phyloP scores from a whole-genome alignment of 2,329 filamentous ascomycete species.

The Aspergillus ochraceoroseus region DNA sequence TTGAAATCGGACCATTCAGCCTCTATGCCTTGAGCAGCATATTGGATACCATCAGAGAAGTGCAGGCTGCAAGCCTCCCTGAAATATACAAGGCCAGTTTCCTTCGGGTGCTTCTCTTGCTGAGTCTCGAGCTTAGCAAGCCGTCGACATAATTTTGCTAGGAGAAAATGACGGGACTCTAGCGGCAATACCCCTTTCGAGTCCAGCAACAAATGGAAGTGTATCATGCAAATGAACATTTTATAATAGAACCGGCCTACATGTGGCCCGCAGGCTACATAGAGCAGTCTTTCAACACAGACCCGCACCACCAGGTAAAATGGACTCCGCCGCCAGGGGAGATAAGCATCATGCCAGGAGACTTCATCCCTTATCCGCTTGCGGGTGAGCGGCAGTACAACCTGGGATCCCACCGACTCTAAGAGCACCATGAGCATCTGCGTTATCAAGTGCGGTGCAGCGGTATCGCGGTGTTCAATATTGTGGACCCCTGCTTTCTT shows the following conservation, averaged over 20 bases:
- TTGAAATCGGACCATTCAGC: no score
- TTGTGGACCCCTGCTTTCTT: conserved; percentile 35
- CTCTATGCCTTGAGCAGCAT: no score
- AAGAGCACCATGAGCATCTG: conserved; percentile 4
- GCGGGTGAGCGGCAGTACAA: not conserved
- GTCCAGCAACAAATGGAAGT: not conserved
- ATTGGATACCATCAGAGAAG: no score
- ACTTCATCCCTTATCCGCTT: conserved; percentile 7
- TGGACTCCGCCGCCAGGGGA: conserved; percentile 6
- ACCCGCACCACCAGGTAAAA: conserved; percentile 7
- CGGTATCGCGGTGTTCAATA: conserved; percentile 46
- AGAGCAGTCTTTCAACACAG: conserved; percentile 1
- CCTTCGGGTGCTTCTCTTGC: conserved; percentile 4
- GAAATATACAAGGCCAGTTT: no score
- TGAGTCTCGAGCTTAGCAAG: conserved; percentile 1
- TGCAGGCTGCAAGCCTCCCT: no score
- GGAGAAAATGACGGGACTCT: not conserved
- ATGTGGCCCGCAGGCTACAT: not conserved
- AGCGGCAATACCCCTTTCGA: not conserved
- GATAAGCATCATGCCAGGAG: conserved; percentile 1
- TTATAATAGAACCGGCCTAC: not conserved
- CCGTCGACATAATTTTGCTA: conserved; percentile 1
- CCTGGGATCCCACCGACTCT: not conserved
- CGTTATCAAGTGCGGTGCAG: not conserved
- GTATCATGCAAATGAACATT: not conserved